A percentile compares a stretch with the other conserved stretches of the same genome.
Conservation (phyloP, 228 moss, liverwort and hornwort genomes). For the Sphagnum fallax region DNA sequence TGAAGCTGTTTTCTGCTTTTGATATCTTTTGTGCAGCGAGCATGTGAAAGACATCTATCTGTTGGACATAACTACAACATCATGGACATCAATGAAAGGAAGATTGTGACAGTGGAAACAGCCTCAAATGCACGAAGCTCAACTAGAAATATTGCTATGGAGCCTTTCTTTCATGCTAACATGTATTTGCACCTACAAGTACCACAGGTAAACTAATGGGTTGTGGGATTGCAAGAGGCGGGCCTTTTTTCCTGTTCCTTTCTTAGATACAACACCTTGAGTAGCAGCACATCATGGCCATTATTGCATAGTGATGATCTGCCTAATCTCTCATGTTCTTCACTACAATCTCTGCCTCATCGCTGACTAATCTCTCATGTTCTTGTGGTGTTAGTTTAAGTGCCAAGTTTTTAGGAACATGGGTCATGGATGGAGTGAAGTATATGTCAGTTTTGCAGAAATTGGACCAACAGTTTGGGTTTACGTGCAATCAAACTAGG, state of each 20-base stretch:
- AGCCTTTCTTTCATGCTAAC: slow-evolving; percentile 82
- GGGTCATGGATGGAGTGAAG: not conserved
- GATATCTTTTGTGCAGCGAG: slow-evolving; percentile 26
- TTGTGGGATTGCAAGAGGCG: too few relatives aligned
- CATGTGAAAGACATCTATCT: slow-evolving; percentile 31
- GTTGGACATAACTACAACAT: slow-evolving; percentile 86
- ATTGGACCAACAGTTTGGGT: not conserved
- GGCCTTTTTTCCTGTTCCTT: not conserved
- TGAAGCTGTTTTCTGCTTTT: too few relatives aligned
- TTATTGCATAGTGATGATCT: not conserved
- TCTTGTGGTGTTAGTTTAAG: not conserved
- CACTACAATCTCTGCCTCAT: not conserved
- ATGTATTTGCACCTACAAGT: slow-evolving; percentile 63
- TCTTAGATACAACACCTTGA: not conserved
- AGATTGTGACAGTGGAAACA: slow-evolving; percentile 55
- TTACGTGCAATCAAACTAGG: not conserved
- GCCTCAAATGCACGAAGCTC: slow-evolving; percentile 65
- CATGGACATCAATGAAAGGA: slow-evolving; percentile 58
- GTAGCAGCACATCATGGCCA: not conserved
- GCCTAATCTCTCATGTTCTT: not conserved
- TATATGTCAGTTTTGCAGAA: not conserved
- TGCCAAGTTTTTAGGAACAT: not conserved
- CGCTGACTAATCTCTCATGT: too few relatives aligned
- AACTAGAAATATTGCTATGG: slow-evolving; percentile 29
- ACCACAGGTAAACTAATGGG: slow-evolving; percentile 22